These are phyloP conservation scores for Akanthomyces lecanii DNA, from an alignment of 2,329 filamentous ascomycete species.

Conservation along the genomic window DNA sequence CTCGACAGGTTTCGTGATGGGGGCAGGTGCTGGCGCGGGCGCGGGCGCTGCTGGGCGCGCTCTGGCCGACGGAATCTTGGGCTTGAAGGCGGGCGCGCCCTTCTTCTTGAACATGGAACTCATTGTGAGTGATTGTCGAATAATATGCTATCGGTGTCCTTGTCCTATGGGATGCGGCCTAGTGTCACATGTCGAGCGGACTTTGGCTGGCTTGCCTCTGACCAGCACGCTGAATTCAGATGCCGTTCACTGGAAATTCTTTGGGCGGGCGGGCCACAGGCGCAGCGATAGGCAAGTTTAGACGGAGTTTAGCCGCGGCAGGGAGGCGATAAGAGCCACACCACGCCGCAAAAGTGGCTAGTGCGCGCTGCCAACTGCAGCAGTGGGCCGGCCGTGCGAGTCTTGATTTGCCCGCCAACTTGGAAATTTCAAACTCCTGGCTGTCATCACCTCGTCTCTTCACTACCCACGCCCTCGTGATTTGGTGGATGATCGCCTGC, in stretches of 20 bases:
- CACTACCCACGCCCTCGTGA: constrained; percentile 29
- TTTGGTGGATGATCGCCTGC: constrained; percentile 34
- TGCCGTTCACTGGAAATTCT: constrained; percentile 25
- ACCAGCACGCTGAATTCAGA: constrained; percentile 16
- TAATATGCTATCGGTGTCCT: neutral
- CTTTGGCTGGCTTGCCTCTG: neutral
- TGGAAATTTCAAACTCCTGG: constrained; percentile 43
- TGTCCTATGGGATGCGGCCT: neutral
- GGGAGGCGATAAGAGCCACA: constrained; percentile 29
- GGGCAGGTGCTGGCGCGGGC: constrained; percentile 27
- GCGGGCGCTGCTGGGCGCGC: constrained; percentile 42
- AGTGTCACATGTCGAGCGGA: constrained; percentile 10
- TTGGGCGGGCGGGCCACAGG: constrained; percentile 21
- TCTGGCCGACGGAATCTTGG: constrained; percentile 59
- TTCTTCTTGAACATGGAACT: constrained; percentile 67
- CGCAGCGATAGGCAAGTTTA: constrained; percentile 18
- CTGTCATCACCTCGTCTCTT: constrained; percentile 32
- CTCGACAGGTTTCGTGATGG: constrained; percentile 20
- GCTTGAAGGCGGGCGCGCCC: constrained; percentile 61
- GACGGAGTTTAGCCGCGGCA: constrained; percentile 33
- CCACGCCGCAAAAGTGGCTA: constrained; percentile 27
- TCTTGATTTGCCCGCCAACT: constrained; percentile 39
- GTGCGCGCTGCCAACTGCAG: constrained; percentile 32
- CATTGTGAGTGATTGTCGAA: constrained; percentile 41
- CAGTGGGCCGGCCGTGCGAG: constrained; percentile 32